phyloP scores from a whole-genome alignment of 768 basidiomycete genomes.

The Suillus clintonianus region DNA sequence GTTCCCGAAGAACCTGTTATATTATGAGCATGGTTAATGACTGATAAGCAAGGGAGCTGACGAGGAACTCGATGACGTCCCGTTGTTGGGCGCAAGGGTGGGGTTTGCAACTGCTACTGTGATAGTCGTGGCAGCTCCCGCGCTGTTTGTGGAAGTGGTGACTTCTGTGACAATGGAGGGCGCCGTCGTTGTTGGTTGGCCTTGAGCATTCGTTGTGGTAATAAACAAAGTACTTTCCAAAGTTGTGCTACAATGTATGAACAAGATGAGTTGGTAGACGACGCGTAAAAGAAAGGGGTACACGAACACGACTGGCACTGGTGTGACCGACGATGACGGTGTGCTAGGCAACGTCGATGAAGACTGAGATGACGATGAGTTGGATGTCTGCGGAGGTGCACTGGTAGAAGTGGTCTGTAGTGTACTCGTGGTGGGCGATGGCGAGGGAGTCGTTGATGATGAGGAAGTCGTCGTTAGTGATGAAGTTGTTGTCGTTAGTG shows the following conservation, averaged over 20 bases:
- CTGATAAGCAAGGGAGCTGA: conserved; percentile 35
- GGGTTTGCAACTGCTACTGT: conserved; percentile 72
- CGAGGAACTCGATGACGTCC: conserved; percentile 46
- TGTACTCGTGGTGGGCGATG: conserved; percentile 12
- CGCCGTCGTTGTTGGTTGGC: conserved; percentile 48
- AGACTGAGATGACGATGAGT: conserved; percentile 1
- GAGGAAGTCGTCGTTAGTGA: conserved; percentile 12
- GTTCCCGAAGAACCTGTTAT: conserved; percentile 76
- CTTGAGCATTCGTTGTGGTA: conserved; percentile 60
- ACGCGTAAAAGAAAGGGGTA: conserved; percentile 14
- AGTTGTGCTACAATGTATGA: conserved; percentile 46
- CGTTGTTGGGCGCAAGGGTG: conserved; percentile 57
- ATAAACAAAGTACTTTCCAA: conserved; percentile 51
- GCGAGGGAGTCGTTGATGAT: conserved; percentile 15
- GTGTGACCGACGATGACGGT: conserved; percentile 7
- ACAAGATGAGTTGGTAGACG: conserved; percentile 9
- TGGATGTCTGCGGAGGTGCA: conserved; percentile 4
- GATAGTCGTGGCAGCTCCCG: conserved; percentile 57
- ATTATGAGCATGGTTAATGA: conserved; percentile 9
- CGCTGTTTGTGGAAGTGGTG: conserved; percentile 52
- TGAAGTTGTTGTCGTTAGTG: conserved; percentile 12
- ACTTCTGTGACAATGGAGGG: conserved; percentile 61
- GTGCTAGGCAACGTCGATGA: conserved; percentile 16
- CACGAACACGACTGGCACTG: conserved; percentile 18
- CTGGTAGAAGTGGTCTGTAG: conserved; percentile 6